Conservation (phyloP, 192 early-diverging fungal species). For the Gigaspora rosea region DNA sequence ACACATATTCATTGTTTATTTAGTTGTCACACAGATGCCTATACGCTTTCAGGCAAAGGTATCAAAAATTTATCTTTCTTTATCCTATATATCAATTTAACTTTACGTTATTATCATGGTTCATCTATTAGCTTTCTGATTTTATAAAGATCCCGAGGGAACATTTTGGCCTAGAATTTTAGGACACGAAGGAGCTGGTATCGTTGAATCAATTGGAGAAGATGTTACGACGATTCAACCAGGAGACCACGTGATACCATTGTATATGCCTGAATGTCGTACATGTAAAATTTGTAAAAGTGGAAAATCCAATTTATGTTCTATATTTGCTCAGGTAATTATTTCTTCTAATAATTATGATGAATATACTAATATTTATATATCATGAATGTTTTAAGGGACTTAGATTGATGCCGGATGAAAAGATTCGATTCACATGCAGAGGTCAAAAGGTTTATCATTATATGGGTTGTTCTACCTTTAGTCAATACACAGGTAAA, state of each 20-base stretch:
- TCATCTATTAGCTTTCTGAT: neutral
- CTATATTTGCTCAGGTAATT: conserved; percentile 80
- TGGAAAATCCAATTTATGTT: conserved; percentile 97
- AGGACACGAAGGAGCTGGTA: conserved; percentile 93
- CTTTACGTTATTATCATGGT: neutral
- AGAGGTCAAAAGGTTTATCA: conserved; percentile 88
- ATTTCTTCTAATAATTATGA: conserved; percentile 8
- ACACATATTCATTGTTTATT: neutral
- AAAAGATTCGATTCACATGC: conserved; percentile 88
- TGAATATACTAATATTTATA: neutral
- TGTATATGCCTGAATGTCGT: conserved; percentile 88
- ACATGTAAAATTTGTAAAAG: conserved; percentile 98
- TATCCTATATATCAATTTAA: neutral
- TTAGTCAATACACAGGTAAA: conserved; percentile 88
- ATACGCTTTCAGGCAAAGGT: conserved; percentile 84
- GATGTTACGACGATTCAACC: conserved; percentile 85
- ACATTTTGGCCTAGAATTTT: conserved; percentile 76
- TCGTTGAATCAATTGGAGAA: conserved; percentile 96
- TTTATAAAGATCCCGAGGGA: conserved; percentile 70
- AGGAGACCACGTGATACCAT: conserved; percentile 95
- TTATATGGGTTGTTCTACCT: conserved; percentile 96
- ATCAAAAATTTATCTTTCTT: neutral
- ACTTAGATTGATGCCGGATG: conserved; percentile 93
- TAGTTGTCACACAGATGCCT: conserved; percentile 94
- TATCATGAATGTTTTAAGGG: conserved; percentile 46